These are phyloP conservation scores for Coccomyxa sp. DNA, from an alignment of 139 green algal species.

Conservation along the genomic window DNA sequence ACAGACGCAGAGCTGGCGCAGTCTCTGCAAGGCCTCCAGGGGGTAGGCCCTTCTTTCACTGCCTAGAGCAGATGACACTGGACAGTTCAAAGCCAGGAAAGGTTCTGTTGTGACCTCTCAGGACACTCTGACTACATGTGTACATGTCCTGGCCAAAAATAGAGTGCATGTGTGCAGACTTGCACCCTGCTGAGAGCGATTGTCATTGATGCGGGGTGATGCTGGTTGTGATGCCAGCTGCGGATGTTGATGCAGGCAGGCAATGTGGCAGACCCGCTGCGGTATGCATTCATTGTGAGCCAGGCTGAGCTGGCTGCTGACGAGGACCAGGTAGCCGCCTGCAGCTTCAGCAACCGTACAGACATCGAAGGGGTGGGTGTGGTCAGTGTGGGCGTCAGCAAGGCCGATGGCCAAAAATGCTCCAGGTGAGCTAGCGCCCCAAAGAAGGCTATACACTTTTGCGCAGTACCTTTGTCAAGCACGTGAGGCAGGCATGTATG, in stretches of 20 bases:
- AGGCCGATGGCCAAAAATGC: slow-evolving; percentile 84
- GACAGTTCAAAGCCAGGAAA: no score
- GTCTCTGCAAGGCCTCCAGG: slow-evolving; percentile 53
- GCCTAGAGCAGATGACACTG: no score
- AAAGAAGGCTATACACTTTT: neutral
- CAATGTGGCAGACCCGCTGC: slow-evolving; percentile 78
- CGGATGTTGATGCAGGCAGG: slow-evolving; percentile 12
- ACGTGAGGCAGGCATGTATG: neutral
- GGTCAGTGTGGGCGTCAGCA: slow-evolving; percentile 74
- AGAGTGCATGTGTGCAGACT: no score
- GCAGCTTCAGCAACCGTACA: neutral
- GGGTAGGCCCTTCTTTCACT: neutral
- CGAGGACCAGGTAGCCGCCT: no score
- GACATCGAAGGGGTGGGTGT: slow-evolving; percentile 32
- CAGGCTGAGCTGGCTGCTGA: slow-evolving; percentile 22
- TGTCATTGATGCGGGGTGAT: no score
- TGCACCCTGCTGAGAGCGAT: no score
- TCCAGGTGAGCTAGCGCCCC: slow-evolving; percentile 57
- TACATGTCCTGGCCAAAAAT: no score
- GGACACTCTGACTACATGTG: no score
- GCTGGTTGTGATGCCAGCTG: no score
- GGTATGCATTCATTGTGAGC: slow-evolving; percentile 77
- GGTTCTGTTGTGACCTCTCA: no score
- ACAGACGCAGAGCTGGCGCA: slow-evolving; percentile 29
- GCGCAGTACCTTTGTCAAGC: neutral